A percentile compares a stretch with the other conserved stretches of the same genome.
Conservation (phyloP, 495 filamentous ascomycete species). For the Cladorrhinum samala region DNA sequence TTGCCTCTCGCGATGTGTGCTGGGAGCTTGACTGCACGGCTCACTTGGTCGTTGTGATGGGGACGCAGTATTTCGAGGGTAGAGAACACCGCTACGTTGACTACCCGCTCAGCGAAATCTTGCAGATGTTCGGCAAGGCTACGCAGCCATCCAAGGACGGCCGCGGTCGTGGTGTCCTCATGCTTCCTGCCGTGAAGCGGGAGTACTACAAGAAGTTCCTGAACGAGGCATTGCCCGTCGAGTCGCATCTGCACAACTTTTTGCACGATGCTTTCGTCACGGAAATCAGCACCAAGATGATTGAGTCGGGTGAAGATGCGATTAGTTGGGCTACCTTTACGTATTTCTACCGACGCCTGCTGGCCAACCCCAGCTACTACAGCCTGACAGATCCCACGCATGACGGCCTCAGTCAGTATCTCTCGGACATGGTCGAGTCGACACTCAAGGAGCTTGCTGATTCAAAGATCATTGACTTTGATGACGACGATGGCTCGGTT, state of each 20-base stretch:
- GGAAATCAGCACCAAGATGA: constrained; percentile 89
- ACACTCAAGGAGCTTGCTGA: constrained; percentile 88
- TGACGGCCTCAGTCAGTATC: constrained; percentile 85
- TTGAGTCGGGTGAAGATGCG: constrained; percentile 92
- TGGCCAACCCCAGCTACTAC: constrained; percentile 97
- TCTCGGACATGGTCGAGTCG: constrained; percentile 92
- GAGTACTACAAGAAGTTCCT: constrained; percentile 99
- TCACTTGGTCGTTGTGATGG: constrained; percentile 92
- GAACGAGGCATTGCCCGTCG: constrained; percentile 90
- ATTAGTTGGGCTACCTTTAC: constrained; percentile 98
- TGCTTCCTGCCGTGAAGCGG: constrained; percentile 88
- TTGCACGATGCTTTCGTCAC: constrained; percentile 95
- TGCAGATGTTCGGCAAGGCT: constrained; percentile 99
- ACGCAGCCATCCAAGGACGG: constrained; percentile 71
- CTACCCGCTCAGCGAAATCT: constrained; percentile 89
- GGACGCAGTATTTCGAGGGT: constrained; percentile 97
- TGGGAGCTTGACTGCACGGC: constrained; percentile 90
- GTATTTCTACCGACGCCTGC: constrained; percentile 95
- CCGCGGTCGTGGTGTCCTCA: constrained; percentile 78
- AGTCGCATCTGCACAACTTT: constrained; percentile 86
- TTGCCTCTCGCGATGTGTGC: constrained; percentile 91
- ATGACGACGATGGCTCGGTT: constrained; percentile 92
- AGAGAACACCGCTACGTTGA: constrained; percentile 97
- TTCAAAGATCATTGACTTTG: constrained; percentile 91
- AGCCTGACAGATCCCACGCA: constrained; percentile 82